Evolutionary conservation across 179 eudicot species (phyloP).

Genomic region (Nepenthes alata): DNA sequence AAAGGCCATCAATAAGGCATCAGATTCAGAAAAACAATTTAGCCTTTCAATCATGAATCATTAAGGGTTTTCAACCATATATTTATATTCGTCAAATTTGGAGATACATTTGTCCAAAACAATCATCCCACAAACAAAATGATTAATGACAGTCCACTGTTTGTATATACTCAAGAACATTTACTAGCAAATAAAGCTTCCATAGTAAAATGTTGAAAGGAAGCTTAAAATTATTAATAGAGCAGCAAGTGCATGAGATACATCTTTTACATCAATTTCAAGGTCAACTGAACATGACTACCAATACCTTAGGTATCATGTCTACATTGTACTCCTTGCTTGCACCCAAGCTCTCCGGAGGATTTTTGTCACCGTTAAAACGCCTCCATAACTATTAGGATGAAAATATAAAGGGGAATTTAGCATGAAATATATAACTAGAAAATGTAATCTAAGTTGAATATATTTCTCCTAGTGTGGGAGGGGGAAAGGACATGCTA

Average conservation of each 20-base stretch:
- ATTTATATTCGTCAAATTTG: no score
- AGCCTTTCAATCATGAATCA: no score
- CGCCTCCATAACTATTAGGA: constrained; percentile 65
- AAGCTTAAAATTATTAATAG: no score
- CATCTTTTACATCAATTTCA: background rate
- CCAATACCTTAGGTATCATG: constrained; percentile 71
- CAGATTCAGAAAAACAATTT: no score
- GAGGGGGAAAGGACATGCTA: background rate
- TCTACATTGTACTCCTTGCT: constrained; percentile 85
- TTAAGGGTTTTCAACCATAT: no score
- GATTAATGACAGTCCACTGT: no score
- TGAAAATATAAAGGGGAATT: background rate
- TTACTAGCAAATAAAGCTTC: no score
- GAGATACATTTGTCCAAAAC: background rate
- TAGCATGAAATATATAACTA: background rate
- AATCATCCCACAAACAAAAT: background rate
- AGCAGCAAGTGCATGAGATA: background rate
- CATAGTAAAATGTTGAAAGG: no score
- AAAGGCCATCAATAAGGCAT: no score
- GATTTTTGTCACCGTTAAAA: constrained; percentile 43
- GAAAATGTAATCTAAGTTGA: background rate
- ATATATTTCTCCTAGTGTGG: background rate
- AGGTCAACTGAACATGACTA: background rate
- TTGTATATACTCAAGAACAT: no score
- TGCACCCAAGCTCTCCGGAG: constrained; percentile 51